Base-by-base conservation (phyloP, 257 asterid genomes). In the Jacaranda copaia region DNA sequence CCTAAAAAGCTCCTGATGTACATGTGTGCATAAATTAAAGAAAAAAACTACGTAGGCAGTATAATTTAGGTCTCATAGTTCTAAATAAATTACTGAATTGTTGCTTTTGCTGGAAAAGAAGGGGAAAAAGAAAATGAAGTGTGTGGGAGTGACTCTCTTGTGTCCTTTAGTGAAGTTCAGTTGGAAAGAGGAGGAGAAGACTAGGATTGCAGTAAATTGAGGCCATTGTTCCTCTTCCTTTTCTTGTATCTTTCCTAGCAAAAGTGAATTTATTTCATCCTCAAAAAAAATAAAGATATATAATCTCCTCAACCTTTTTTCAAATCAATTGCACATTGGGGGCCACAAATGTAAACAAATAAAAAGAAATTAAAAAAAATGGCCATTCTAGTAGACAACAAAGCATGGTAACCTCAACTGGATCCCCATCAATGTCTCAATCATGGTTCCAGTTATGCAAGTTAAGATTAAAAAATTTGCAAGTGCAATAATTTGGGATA, bases 381-480 rank as follows among this genome's bases (percentile, higher is more conserved):
- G 79, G 70, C 61, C 80, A 80, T 82, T 82, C 66, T 78, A 77
- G 49, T 79, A 81, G 90, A 86, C 87, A 91, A 81, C 81, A 81
- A 80, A 81, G 83, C 86, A 87, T 87, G 91, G 81, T 70, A 77
- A 84, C 89, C 84, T 85, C 86, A 85, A 84, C 70, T 73, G 77
- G 72, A 51, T 81, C 84, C 77, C 79, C 78, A 80, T 84, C 85
- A 76, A 69, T 82, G 89, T 87, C 87, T 79, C 84, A 78, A 80
- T 84, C 84, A 85, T 78, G 79, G 60, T 88, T 82, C 88, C 80
- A 83, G 83, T 75, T 80, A 75, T 78, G 70, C 81, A 74, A 57
- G 80, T 18, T 60, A 74, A 77, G 48, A 78, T 56, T 62, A 79
- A 6, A 74, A 60, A 13, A 71, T 18, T 45, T 42, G 76, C 62